Evolutionary conservation across 2,329 filamentous ascomycete species (phyloP).

Genomic region (Monilinia laxa): DNA sequence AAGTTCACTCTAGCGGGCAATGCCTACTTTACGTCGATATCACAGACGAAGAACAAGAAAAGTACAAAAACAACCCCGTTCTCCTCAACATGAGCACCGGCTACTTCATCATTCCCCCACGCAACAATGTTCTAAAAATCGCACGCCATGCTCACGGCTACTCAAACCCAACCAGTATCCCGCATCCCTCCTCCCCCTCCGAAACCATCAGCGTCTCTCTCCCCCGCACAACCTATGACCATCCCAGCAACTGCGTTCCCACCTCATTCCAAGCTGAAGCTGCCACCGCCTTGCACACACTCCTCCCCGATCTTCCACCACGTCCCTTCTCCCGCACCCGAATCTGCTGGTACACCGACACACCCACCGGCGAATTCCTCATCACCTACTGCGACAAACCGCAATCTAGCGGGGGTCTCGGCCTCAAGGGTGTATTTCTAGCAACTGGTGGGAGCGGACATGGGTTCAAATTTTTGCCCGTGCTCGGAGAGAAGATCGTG

Average conservation of each 20-base stretch:
- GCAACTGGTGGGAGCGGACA: conserved; percentile 51
- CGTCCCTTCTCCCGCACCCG: conserved; percentile 52
- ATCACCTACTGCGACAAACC: conserved; percentile 47
- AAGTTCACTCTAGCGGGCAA: conserved; percentile 79
- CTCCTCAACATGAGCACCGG: conserved; percentile 70
- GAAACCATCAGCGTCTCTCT: conserved; percentile 28
- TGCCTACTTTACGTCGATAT: conserved; percentile 75
- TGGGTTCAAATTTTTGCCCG: conserved; percentile 52
- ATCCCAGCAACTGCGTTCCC: conserved; percentile 32
- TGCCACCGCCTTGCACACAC: conserved; percentile 38
- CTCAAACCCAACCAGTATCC: conserved; percentile 43
- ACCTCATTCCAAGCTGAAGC: conserved; percentile 31
- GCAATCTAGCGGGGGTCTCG: conserved; percentile 43
- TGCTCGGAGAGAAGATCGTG: conserved; percentile 48
- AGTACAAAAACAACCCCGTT: conserved; percentile 66
- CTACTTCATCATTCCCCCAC: conserved; percentile 73
- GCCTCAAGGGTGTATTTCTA: conserved; percentile 47
- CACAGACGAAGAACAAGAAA: conserved; percentile 66
- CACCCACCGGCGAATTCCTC: conserved; percentile 62
- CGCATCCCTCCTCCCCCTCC: conserved; percentile 12
- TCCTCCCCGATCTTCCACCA: conserved; percentile 55
- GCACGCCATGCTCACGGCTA: conserved; percentile 62
- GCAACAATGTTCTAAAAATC: conserved; percentile 54
- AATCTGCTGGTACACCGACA: conserved; percentile 66
- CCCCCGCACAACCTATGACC: conserved; percentile 32